Percentiles rank a stretch among this genome's conserved stretches.
These are phyloP conservation scores for Pseudodiploospora longispora DNA, from an alignment of 2,329 filamentous ascomycete genomes.

Conservation along the genomic window DNA sequence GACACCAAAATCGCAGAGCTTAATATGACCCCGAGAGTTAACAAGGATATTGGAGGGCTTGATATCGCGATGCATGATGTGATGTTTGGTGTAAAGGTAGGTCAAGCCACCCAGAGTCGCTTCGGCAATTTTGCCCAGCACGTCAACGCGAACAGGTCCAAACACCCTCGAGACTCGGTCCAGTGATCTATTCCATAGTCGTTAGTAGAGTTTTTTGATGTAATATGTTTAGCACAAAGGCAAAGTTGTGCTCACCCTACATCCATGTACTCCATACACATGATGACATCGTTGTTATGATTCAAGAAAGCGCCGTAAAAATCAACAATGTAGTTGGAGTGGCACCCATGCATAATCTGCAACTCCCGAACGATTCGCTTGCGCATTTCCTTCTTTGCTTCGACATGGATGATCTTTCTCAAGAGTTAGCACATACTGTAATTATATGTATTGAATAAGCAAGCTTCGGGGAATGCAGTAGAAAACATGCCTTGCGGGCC, in stretches of 20 bases:
- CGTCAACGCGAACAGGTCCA: slow-evolving; percentile 89
- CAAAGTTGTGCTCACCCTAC: slow-evolving; percentile 67
- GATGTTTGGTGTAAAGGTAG: slow-evolving; percentile 90
- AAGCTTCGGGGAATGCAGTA: neutral
- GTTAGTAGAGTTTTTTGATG: neutral
- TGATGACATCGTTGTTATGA: slow-evolving; percentile 92
- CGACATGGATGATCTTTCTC: slow-evolving; percentile 84
- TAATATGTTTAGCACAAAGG: neutral
- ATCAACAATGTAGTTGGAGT: slow-evolving; percentile 92
- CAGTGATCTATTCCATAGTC: slow-evolving; percentile 55
- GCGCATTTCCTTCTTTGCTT: slow-evolving; percentile 93
- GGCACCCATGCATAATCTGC: slow-evolving; percentile 97
- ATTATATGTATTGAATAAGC: neutral
- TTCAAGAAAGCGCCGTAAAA: slow-evolving; percentile 98
- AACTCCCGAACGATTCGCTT: slow-evolving; percentile 96
- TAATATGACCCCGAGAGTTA: slow-evolving; percentile 90
- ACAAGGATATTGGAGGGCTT: slow-evolving; percentile 97
- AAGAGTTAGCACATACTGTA: slow-evolving; percentile 11
- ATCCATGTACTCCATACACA: slow-evolving; percentile 99
- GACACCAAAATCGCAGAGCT: slow-evolving; percentile 98
- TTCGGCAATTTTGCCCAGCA: slow-evolving; percentile 95
- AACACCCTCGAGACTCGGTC: slow-evolving; percentile 93
- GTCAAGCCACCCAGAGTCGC: slow-evolving; percentile 87
- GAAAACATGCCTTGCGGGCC: slow-evolving; percentile 78
- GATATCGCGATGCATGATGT: slow-evolving; percentile 98